Percentiles rank a stretch among this genome's conserved stretches.
Evolutionary conservation across 176 grass and related monocot species (phyloP).

Genomic region (Carex littledalei): DNA sequence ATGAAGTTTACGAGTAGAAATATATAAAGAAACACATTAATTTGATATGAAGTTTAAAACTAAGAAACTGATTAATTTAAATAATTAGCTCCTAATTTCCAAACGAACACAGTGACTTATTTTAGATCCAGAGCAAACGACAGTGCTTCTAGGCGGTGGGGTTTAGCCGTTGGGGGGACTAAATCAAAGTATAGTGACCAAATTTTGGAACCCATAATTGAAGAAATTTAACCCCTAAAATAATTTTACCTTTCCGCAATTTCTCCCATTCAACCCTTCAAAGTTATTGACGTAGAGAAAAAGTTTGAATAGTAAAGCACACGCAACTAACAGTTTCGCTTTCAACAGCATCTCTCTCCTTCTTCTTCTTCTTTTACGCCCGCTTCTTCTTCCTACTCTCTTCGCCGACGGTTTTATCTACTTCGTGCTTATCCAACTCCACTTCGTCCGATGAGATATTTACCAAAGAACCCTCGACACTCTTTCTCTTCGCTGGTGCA

Average conservation of each 20-base stretch:
- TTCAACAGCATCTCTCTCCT: constrained; percentile 30
- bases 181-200: background rate
- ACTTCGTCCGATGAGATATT: constrained; percentile 24
- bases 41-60: background rate
- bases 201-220: background rate
- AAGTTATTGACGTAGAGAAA: background rate
- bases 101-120: background rate
- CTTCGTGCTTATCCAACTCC: constrained; percentile 28
- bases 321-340: background rate
- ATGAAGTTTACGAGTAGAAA: background rate
- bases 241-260: no score
- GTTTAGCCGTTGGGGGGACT: no score
- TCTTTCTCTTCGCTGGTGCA: constrained; percentile 19
- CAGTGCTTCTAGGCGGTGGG: background rate
- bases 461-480: background rate
- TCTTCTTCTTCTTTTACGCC: constrained; percentile 38
- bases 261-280: background rate
- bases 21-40: background rate
- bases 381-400: constrained; percentile 37
- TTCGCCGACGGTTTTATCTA: constrained; percentile 28
- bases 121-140: background rate
- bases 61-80: background rate
- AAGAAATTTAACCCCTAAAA: background rate
- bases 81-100: background rate
- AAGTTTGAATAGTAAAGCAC: background rate